Conservation (phyloP, 2,329 filamentous ascomycete genomes). For the Aspergillus persii region DNA sequence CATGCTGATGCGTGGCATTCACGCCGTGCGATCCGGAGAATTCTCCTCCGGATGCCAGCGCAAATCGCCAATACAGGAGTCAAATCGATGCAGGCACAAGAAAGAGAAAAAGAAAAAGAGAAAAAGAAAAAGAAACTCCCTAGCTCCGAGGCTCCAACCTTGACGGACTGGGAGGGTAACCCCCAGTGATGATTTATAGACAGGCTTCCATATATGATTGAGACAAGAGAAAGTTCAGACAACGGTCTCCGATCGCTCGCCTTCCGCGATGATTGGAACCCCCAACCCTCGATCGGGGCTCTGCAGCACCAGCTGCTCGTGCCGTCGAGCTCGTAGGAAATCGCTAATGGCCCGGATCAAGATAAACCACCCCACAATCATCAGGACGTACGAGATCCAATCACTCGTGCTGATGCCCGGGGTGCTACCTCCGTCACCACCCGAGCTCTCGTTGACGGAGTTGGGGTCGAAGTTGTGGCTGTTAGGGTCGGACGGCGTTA, state of each 20-base stretch:
- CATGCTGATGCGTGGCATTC: background rate
- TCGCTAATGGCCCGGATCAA: slow-evolving; percentile 91
- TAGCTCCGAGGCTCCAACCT: slow-evolving; percentile 9
- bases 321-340: slow-evolving; percentile 80
- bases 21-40: too few relatives aligned
- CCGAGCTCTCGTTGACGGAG: slow-evolving; percentile 52
- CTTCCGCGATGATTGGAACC: slow-evolving; percentile 81
- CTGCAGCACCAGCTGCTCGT: slow-evolving; percentile 89
- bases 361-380: slow-evolving; percentile 98
- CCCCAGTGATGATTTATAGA: background rate
- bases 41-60: background rate
- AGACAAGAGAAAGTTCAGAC: slow-evolving; percentile 51
- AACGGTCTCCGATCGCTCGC: slow-evolving; percentile 74
- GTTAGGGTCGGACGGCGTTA: slow-evolving; percentile 80
- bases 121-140: slow-evolving; percentile 11
- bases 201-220: slow-evolving; percentile 2
- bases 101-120: slow-evolving; percentile 1
- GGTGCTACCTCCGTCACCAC: slow-evolving; percentile 35
- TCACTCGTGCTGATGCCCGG: slow-evolving; percentile 70
- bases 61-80: slow-evolving; percentile 1
- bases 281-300: slow-evolving; percentile 85
- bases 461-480: slow-evolving; percentile 81
- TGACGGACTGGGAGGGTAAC: background rate
- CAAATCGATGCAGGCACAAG: slow-evolving; percentile 2
- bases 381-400: slow-evolving; percentile 87